Base-by-base conservation (phyloP, 768 basidiomycete genomes). In the Dendrothele bispora region DNA sequence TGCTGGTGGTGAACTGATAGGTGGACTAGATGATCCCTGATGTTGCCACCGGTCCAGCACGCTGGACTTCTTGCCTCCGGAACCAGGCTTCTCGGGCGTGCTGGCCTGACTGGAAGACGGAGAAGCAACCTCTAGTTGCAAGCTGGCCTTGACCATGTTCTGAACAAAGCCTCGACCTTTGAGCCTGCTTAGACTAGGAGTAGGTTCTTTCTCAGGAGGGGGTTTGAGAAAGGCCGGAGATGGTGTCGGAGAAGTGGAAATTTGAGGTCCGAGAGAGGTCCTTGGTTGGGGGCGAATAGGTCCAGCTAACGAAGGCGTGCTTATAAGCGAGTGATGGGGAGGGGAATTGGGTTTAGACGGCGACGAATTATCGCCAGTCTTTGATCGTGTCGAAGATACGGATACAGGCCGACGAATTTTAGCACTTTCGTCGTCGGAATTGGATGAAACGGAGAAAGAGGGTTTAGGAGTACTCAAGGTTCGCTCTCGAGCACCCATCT, bases 111-210 rank as follows among this genome's bases (percentile, higher is more conserved):
- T 25, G 3, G 65, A 65, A 49, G 65, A 57, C 12, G 65, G 35
- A 0, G 76, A 62, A 39, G 74, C 65, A 15, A 64, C 68, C 50
- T 80, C 76, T 4, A 84, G 62, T 52, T 78, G 71, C 15, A 77
- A 70, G 55, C 80, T 88, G 39, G 75, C 84, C 64, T 86, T 83
- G 27, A 93, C 85, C 70, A 90, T 82, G 52, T 77, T 88, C 63
- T 88, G 85, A 2, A 93, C 91, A 59, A 93, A 91, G 4, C 91
- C 91, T 32, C 91, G 82, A 17, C 91, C 91, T 57, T 91, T 84
- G 15, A 93, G 66, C 50, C 89, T 72, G 51, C 87, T 91, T 26
- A 92, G 79, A 61, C 88, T 91, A 0, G 91, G 91, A 2, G 88
- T 89, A 3, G 79, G 79, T 37, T 89, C 88, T 61, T 91, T 91